Evolutionary conservation across 2,329 filamentous ascomycete species (phyloP).

Genomic region (Calonectria honghensis): DNA sequence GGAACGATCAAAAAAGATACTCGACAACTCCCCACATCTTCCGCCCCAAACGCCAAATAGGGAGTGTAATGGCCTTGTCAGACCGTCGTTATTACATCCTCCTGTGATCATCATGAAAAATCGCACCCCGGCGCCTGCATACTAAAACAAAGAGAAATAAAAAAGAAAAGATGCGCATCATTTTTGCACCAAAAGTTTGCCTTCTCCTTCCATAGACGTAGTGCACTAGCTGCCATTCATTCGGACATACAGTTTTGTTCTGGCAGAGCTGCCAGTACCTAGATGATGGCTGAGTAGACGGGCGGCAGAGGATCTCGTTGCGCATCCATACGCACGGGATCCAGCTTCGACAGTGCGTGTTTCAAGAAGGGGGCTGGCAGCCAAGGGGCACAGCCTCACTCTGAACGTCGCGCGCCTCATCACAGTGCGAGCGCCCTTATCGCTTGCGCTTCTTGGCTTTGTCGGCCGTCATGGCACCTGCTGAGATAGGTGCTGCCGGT

Average conservation of each 20-base stretch:
- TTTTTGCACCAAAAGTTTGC: constrained; percentile 32
- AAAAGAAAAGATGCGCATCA: constrained; percentile 35
- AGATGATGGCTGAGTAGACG: constrained; percentile 41
- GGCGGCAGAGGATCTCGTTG: constrained; percentile 33
- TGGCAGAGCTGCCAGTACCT: constrained; percentile 39
- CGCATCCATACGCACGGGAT: constrained; percentile 32
- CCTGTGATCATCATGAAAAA: constrained; percentile 56
- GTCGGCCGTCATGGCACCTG: constrained; percentile 62
- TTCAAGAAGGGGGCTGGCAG: constrained; percentile 40
- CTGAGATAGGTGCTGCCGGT: constrained; percentile 66
- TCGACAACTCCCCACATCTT: constrained; percentile 56
- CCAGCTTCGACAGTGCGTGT: constrained; percentile 40
- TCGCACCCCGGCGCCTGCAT: constrained; percentile 48
- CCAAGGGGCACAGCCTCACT: neutral
- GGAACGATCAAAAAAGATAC: constrained; percentile 48
- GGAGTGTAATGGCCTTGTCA: constrained; percentile 61
- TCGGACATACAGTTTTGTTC: constrained; percentile 4
- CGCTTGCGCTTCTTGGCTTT: constrained; percentile 79
- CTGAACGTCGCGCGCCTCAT: constrained; percentile 7
- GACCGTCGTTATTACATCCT: constrained; percentile 64
- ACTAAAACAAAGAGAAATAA: constrained; percentile 47
- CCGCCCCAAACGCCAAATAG: constrained; percentile 59
- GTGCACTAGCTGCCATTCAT: constrained; percentile 41
- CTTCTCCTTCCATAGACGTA: constrained; percentile 34
- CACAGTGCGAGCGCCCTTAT: constrained; percentile 57